Conservation (phyloP, 2,329 filamentous ascomycete genomes). For the Scedosporium apiospermum region DNA sequence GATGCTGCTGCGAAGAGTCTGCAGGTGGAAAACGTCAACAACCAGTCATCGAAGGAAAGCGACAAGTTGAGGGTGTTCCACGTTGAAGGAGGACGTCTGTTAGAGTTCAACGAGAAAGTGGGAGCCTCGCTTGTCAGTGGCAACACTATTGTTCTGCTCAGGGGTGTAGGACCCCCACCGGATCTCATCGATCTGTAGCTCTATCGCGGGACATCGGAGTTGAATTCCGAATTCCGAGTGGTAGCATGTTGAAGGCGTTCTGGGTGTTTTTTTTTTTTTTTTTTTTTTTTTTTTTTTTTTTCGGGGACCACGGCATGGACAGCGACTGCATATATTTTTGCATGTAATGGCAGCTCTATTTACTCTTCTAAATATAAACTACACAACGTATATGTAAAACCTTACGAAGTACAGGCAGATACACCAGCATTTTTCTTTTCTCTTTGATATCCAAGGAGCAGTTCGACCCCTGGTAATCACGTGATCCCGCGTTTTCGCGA, state of each 20-base stretch:
- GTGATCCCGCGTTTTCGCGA: conserved; percentile 3
- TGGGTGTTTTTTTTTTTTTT: background rate
- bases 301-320: background rate
- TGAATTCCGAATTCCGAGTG: background rate
- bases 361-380: background rate
- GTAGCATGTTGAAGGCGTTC: background rate
- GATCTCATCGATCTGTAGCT: conserved; percentile 53
- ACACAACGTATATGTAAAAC: background rate
- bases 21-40: conserved; percentile 78
- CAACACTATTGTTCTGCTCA: conserved; percentile 80
- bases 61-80: conserved; percentile 83
- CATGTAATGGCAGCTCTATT: background rate
- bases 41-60: conserved; percentile 64
- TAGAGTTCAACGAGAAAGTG: conserved; percentile 84
- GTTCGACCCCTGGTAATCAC: background rate
- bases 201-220: background rate
- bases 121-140: conserved; percentile 65
- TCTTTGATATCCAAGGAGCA: background rate
- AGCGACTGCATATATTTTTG: background rate
- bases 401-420: too few relatives aligned
- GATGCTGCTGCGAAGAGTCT: conserved; percentile 69
- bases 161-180: conserved; percentile 74
- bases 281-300: background rate
- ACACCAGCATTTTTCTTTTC: background rate
- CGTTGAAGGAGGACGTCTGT: conserved; percentile 75